Percentiles rank a stretch among this genome's conserved stretches.
phyloP scores from a whole-genome alignment of 345 rosid species.

The Camelina neglecta region DNA sequence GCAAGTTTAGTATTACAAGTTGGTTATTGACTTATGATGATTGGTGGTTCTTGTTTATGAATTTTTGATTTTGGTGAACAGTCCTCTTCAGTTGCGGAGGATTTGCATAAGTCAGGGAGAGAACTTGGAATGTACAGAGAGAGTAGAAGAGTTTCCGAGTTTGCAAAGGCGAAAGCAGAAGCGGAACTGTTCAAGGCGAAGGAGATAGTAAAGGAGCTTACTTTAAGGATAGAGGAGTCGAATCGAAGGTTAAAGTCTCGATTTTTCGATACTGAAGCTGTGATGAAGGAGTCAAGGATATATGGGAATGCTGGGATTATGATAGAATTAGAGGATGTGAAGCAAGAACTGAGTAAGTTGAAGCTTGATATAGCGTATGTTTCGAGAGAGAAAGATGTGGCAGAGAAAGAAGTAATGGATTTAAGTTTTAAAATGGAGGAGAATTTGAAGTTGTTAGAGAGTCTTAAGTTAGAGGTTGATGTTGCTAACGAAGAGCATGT shows the following conservation, averaged over 20 bases:
- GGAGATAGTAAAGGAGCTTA: slow-evolving; percentile 54
- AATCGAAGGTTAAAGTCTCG: slow-evolving; percentile 44
- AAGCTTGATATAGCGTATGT: slow-evolving; percentile 78
- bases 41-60: slow-evolving; percentile 13
- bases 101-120: slow-evolving; percentile 62
- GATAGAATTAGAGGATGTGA: slow-evolving; percentile 63
- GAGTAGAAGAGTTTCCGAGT: slow-evolving; percentile 57
- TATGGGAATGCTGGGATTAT: slow-evolving; percentile 44
- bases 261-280: slow-evolving; percentile 40
- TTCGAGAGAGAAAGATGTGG: slow-evolving; percentile 58
- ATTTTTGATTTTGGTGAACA: slow-evolving; percentile 27
- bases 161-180: slow-evolving; percentile 54
- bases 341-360: slow-evolving; percentile 68
- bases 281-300: slow-evolving; percentile 39
- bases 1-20: too few relatives aligned
- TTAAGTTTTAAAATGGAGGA: slow-evolving; percentile 42
- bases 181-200: slow-evolving; percentile 56
- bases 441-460: slow-evolving; percentile 47
- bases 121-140: slow-evolving; percentile 56
- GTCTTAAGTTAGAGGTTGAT: slow-evolving; percentile 67
- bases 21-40: background rate
- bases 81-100: slow-evolving; percentile 60
- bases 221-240: slow-evolving; percentile 53
- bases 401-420: slow-evolving; percentile 55
- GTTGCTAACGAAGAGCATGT: slow-evolving; percentile 79